Evolutionary conservation across 2,329 filamentous ascomycete species (phyloP), one percentile per base, ranked within the genome.

Genomic region (Fusarium nygamai): DNA sequence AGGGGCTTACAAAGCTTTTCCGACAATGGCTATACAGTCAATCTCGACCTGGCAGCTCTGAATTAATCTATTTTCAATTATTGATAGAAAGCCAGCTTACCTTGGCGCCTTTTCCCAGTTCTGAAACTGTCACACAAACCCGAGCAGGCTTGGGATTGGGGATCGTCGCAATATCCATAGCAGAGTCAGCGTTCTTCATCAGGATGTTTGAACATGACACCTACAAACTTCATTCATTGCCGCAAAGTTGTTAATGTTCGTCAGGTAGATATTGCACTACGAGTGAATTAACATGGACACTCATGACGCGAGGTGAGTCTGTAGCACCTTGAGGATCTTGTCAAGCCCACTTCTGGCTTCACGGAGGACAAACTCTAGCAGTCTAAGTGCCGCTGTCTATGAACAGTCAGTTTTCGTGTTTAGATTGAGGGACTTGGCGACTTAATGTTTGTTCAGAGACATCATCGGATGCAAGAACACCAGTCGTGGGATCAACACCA

Each of bases 321-420:
- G 11, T 27, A 27, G 7, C 8, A 46, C 43, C n/a, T 46, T 46
- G n/a, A 46, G 43, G 5, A 46, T 46, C 12, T 13, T 46, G 5
- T 27, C 11, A 19, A 46, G n/a, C 11, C n/a, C 43, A 47, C 46
- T 47, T 29, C 46, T 20, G 3, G 17, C 17, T 46, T 27, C 7
- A 2, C 1, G n/a, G 16, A 46, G 43, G 12, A 46, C 43, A 27
- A 17, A 27, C n/a, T 46, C n/a, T 5, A 46, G 17, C 8, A 27
- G 17, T 46, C n/a, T 17, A 46, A 27, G 17, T 19, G 13, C 17
- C 8, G 43, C 43, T 27, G 19, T 44, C 43, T 44, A 7, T 12
- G 7, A 2, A 24, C 19, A 0, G 16, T 27, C 10, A 44, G 43
- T 8, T 16, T 3, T 1, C 4, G 6, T 48, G 13, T 22, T 16